phyloP scores from a whole-genome alignment of 495 filamentous ascomycete species.

The Aspergillus nanangensis region DNA sequence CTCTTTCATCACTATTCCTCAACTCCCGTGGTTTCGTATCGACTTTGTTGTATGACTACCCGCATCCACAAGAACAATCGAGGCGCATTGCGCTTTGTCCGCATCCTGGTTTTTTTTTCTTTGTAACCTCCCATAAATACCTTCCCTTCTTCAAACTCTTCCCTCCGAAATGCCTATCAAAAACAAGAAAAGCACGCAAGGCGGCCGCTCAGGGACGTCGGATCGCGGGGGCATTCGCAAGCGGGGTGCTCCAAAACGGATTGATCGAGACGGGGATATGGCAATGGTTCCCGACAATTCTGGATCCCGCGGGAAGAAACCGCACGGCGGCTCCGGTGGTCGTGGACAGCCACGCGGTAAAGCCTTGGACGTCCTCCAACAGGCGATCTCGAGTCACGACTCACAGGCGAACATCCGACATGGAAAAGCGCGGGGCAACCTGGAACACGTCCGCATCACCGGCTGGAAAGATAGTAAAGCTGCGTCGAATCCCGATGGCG shows the following conservation, averaged over 20 bases:
- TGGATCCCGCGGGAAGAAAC: slow-evolving; percentile 32
- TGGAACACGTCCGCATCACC: slow-evolving; percentile 50
- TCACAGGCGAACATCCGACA: slow-evolving; percentile 40
- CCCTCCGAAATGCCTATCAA: not conserved
- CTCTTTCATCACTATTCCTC: slow-evolving; percentile 2
- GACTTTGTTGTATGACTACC: slow-evolving; percentile 20
- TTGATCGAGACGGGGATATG: slow-evolving; percentile 79
- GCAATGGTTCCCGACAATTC: slow-evolving; percentile 60
- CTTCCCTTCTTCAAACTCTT: slow-evolving; percentile 4
- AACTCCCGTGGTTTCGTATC: not conserved
- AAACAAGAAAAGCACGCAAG: slow-evolving; percentile 28
- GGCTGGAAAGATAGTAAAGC: slow-evolving; percentile 79
- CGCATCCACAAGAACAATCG: slow-evolving; percentile 10
- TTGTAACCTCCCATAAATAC: slow-evolving; percentile 1
- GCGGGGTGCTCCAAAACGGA: slow-evolving; percentile 46
- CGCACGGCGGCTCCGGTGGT: slow-evolving; percentile 34
- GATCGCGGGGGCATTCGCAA: slow-evolving; percentile 71
- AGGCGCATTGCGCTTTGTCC: slow-evolving; percentile 26
- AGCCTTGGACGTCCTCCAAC: slow-evolving; percentile 33
- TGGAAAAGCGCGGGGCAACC: slow-evolving; percentile 12
- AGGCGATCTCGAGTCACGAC: slow-evolving; percentile 34
- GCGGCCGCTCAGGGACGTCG: slow-evolving; percentile 26
- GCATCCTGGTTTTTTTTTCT: slow-evolving; percentile 9
- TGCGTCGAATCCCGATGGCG: slow-evolving; percentile 62
- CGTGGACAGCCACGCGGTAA: slow-evolving; percentile 24